Percentiles rank a stretch among this genome's conserved stretches.
Conservation (phyloP, 352 stramenopile species). For the Halophytophthora batemanensis region DNA sequence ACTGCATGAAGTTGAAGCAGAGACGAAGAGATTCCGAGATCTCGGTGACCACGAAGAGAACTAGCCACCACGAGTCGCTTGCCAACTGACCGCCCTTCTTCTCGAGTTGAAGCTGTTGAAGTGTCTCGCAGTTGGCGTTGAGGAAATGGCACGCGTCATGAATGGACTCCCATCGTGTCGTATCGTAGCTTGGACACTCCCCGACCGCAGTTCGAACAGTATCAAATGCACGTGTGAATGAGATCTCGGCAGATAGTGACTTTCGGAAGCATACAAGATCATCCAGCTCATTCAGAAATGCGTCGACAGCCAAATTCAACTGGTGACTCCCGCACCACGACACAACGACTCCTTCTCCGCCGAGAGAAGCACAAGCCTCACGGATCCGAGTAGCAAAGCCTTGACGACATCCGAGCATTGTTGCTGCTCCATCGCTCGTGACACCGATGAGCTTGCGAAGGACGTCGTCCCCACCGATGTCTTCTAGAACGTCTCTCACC, state of each 20-base stretch:
- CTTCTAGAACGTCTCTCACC: background rate
- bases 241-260: background rate
- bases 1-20: conserved; percentile 4
- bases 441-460: conserved; percentile 2
- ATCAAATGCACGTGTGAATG: background rate
- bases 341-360: background rate
- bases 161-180: conserved; percentile 10
- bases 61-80: conserved; percentile 4
- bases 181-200: background rate
- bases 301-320: conserved; percentile 6
- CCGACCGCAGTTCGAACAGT: background rate
- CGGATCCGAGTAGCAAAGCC: conserved; percentile 3
- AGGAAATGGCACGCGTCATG: conserved; percentile 12
- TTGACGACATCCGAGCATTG: conserved; percentile 4
- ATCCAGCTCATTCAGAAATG: background rate
- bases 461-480: background rate
- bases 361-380: background rate
- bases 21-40: background rate
- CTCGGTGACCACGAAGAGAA: conserved; percentile 3
- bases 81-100: background rate
- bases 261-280: background rate
- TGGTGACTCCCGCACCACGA: conserved; percentile 12
- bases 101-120: background rate
- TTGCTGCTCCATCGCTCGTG: conserved; percentile 5
- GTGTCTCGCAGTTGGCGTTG: background rate